Evolutionary conservation across 73 alveolate genomes (phyloP), one percentile per base, ranked within the genome.

Genomic region (Tetrahymena malaccensis): DNA sequence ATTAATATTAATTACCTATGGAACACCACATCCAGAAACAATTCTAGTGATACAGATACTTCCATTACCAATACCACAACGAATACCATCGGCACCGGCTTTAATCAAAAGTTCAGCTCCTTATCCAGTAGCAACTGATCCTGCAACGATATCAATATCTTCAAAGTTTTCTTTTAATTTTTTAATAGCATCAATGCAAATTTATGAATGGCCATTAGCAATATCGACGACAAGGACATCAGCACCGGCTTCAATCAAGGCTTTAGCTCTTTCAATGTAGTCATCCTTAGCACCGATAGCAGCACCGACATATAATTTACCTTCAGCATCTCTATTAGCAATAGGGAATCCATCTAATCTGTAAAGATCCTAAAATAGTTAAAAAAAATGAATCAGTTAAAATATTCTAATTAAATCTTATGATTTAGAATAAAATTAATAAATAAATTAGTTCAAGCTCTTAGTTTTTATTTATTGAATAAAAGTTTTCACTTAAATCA

Each of bases 51-150:
- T 96, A 85, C 97, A 96, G 50, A 96, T 96, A 19, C 96, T 94
- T 19, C 97, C 97, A 96, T 96, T 96, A 34, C 97, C 97, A 43
- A 96, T 96, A 43, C 97, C 97, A 84, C 97, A 96, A 70, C 97
- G 83, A 33, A 96, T 96, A 37, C 97, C 97, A 96, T 96, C 97
- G 31, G 96, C 97, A 22, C 97, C 97, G 31, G 97, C 97, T 58
- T 95, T 35, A n/a, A 95, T 95, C 34, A 95, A 89, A 35, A 93
- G 33, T 95, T 56, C 94, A 55, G 97, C 97, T 35, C 97, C 97
- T 84, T 85, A 94, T 44, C 97, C 97, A 12, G 95, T 34, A 43
- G 97, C 97, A 19, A 95, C 83, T 8, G 97, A 95, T 34, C 97
- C 97, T 16, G 97, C 97, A 43, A 95, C 94, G 1, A 95, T 43